Evolutionary conservation across 371 early-diverging fungal species (phyloP), one percentile per base, ranked within the genome.

Genomic region (Apophysomyces sp.): DNA sequence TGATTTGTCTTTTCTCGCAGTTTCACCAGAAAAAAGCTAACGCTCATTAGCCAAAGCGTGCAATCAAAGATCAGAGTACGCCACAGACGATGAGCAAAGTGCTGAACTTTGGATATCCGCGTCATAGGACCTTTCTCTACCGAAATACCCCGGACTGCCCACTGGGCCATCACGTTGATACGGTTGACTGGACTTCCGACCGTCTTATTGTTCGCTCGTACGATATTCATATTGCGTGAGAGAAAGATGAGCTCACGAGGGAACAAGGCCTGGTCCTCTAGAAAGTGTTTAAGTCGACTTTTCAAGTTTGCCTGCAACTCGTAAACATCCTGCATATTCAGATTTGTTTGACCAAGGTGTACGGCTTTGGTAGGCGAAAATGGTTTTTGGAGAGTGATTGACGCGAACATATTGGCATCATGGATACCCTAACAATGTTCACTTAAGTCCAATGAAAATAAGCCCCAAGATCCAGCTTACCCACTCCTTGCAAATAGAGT

Each of bases 241-340:
- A 97, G 81, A 64, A 97, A 95, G 41, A 97, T 92, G 9, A 97
- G 76, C 70, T 95, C 97, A 34, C 84, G 86, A 28, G 97, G 97
- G 27, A 97, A 73, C 5, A 74, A 66, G 28, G 85, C 86, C 36
- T 92, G 86, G 53, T 92, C 84, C 30, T 77, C 69, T 32, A 96
- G 72, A 40, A 94, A 94, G 7, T 88, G 64, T 26, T 84, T 79
- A 11, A 92, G 86, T 1, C 89, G 75, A 15, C 86, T 79, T 71
- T 95, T 94, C 61, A 90, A 72, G 28, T 83, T 77, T 68, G 81
- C 71, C 61, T 96, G 95, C 69, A 88, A 64, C 61, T 89, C 86
- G 65, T 88, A 92, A 30, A 86, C 76, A 41, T 89, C 89, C 39
- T 75, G 68, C 52, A 69, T 67, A 26, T 80, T 71, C 7, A 81